Conservation (phyloP, 2,329 filamentous ascomycete genomes). For the Fusarium continuum region DNA sequence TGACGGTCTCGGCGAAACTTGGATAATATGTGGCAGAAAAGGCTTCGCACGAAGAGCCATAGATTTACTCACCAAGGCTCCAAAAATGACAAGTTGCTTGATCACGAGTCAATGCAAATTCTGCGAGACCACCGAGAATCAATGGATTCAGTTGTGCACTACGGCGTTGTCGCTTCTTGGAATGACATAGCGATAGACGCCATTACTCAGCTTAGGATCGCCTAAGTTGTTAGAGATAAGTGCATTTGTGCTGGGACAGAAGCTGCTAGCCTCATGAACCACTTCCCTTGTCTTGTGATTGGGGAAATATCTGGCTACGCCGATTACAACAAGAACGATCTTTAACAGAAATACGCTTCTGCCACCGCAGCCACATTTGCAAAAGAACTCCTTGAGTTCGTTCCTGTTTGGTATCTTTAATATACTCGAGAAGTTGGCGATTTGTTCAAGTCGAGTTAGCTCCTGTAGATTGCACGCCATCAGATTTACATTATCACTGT, state of each 20-base stretch:
- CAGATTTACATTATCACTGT: fast-evolving
- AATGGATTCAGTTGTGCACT: constrained; percentile 23
- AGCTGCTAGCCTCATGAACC: background rate
- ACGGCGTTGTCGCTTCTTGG: constrained; percentile 38
- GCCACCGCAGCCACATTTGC: background rate
- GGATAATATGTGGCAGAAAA: too few species aligned
- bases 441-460: background rate
- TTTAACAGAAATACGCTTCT: background rate
- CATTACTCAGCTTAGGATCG: background rate
- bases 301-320: background rate
- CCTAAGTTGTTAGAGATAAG: background rate
- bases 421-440: constrained; percentile 66
- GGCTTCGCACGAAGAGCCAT: too few species aligned
- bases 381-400: background rate
- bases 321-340: background rate
- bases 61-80: constrained; percentile 21
- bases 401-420: constrained; percentile 58
- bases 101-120: background rate
- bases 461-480: background rate
- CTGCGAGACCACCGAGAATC: background rate
- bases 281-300: background rate
- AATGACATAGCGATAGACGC: constrained; percentile 32
- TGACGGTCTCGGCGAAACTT: too few species aligned
- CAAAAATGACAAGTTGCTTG: constrained; percentile 27
- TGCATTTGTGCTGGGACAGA: background rate